Base-by-base conservation (phyloP, 495 filamentous ascomycete genomes). In the Xylaria intraflava region DNA sequence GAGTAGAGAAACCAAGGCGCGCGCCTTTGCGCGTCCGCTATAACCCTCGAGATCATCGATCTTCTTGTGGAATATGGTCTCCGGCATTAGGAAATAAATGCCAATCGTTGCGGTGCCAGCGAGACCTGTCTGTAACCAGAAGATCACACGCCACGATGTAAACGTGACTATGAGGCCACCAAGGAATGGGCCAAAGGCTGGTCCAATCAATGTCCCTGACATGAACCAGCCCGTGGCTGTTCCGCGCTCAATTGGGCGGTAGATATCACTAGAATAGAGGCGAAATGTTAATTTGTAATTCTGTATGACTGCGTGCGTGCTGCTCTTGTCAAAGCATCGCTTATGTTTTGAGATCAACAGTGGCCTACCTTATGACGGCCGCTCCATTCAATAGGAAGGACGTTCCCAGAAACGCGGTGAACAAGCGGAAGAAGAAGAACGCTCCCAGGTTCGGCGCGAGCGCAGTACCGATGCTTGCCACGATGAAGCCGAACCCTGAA, bases 321-420 rank as follows among this genome's bases (percentile, higher is more conserved):
- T 38, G 35, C 1, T 17, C 16, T 17, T 14, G 1, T 33, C 5
- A 3, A 2, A 14, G 26, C n/a, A 22, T 6, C 26, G 14, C 19
- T 7, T 6, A 20, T 16, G 7, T 20, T 2, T 22, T n/a, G 46
- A 26, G 14, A 19, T 29, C 24, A 42, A 22, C 52, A 24, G 27
- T 30, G 26, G 46, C 66, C 61, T 56, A 73, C 70, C 65, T 64
- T 42, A 89, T 79, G 40, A 79, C 79, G 16, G 83, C 79, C 8
- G 79, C 80, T 4, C 84, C 85, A 40, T 86, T 74, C 2, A 82
- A 76, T 40, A 87, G 70, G 60, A 87, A 87, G 0, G 81, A 78
- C 0, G 85, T 89, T 16, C 86, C 85, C 70, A 87, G 81, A 55
- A 85, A 86, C 1, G 84, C 85, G 6, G 83, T 85, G 23, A 88